A percentile compares a stretch with the other conserved stretches of the same genome.
Evolutionary conservation across 2,329 filamentous ascomycete genomes (phyloP).

Genomic region (Sporothrix variecibatus): DNA sequence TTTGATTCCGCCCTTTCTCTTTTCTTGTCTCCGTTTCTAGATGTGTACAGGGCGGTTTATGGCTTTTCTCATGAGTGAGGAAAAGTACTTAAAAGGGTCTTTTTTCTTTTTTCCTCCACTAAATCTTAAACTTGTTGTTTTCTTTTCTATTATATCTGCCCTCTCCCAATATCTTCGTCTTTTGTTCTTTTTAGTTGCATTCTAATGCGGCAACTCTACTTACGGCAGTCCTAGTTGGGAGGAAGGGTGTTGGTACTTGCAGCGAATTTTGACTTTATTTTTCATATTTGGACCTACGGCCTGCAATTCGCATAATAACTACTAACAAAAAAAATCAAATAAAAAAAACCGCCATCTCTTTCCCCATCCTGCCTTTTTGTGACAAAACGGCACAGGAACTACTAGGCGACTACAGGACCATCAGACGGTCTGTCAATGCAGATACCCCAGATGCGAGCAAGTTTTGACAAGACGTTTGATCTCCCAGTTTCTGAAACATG

Average conservation of each 20-base stretch:
- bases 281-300: neutral
- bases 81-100: constrained; percentile 14
- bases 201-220: neutral
- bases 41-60: neutral
- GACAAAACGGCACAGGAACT: neutral
- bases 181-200: constrained; percentile 6
- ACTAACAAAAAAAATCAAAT: neutral
- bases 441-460: neutral
- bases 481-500: constrained; percentile 14
- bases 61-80: neutral
- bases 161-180: neutral
- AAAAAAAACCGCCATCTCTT: neutral
- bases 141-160: neutral
- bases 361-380: neutral
- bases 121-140: neutral
- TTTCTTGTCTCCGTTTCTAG: constrained; percentile 1
- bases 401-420: neutral
- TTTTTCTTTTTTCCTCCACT: neutral
- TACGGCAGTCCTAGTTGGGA: neutral
- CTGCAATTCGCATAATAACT: neutral
- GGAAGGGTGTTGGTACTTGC: neutral
- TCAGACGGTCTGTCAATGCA: neutral
- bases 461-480: constrained; percentile 15
- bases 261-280: constrained; percentile 8
- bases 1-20: neutral